Percentiles rank a stretch among this genome's conserved stretches.
Evolutionary conservation across 2,329 filamentous ascomycete genomes (phyloP).

Genomic region (Sporothrix inflata): DNA sequence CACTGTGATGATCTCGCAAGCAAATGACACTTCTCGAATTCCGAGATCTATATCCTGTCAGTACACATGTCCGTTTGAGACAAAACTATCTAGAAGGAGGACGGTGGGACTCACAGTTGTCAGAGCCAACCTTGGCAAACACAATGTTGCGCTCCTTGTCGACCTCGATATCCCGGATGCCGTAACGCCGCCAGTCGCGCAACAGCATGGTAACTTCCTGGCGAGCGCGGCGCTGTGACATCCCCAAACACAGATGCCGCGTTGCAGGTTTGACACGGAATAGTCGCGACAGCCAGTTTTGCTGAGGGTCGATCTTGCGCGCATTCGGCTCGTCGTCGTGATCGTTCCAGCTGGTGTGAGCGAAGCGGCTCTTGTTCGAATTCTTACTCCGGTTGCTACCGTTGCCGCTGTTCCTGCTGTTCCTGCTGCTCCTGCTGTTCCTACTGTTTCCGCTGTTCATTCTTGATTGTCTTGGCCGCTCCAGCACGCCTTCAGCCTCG

Average conservation of each 20-base stretch:
- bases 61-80: background rate
- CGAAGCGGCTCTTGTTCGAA: constrained; percentile 21
- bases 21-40: constrained; percentile 86
- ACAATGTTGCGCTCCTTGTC: constrained; percentile 81
- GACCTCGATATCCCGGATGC: constrained; percentile 77
- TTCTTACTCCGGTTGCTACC: constrained; percentile 27
- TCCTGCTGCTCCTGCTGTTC: constrained; percentile 17
- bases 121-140: constrained; percentile 73
- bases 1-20: constrained; percentile 83
- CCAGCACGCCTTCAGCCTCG: constrained; percentile 24
- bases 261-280: constrained; percentile 86
- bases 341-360: constrained; percentile 27
- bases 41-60: constrained; percentile 59
- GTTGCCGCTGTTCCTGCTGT: constrained; percentile 22
- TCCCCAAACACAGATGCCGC: constrained; percentile 73
- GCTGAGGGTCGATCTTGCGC: constrained; percentile 67
- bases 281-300: constrained; percentile 87
- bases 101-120: constrained; percentile 68
- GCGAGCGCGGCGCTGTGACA: constrained; percentile 72
- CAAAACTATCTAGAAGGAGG: background rate
- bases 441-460: constrained; percentile 30
- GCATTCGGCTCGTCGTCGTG: constrained; percentile 46
- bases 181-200: constrained; percentile 78
- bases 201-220: constrained; percentile 77
- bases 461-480: constrained; percentile 33